Base-by-base conservation (phyloP, 257 asterid species). In the Nicotiana obtusifolia region DNA sequence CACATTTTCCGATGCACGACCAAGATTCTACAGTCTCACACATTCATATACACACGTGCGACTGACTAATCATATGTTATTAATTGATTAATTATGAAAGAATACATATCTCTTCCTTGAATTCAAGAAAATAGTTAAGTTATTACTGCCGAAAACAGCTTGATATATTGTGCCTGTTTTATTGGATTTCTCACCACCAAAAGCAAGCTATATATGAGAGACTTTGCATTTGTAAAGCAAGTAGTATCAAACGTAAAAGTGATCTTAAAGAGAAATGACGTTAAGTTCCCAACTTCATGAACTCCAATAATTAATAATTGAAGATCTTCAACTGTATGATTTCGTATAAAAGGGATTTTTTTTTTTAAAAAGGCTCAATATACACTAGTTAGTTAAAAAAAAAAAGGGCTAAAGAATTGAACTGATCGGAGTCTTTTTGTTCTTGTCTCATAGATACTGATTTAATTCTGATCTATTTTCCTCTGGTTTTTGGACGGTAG, bases 111-210 rank as follows among this genome's bases (percentile, higher is more conserved):
- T 56, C 6, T 44, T 83, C 83, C 61, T 24, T 84, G 86, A 88
- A 87, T 86, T 81, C 89, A 86, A 86, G 93, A 87, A 87, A 81
- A 83, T 86, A 83, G 76, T 84, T 84, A 30, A 30, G 83, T 86
- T 37, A 37, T 86, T 83, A 86, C 83, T 78, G 68, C 60, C 67
- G 19, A 81, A 87, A 61, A 83, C 31, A 83, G 84, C 64, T 75
- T 77, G 77, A 85, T 52, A 73, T 73, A 24, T n/a, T 85, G 85
- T 84, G 91, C 85, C 78, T 71, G 87, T 89, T 90, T 83, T 88
- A 85, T 92, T 80, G 95, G 93, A 92, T 92, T 94, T 90, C 85
- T 89, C 88, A 81, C 86, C 85, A 73, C 33, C 33, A 84, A 84
- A 83, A 44, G 59, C 78, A 44, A 71, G 83, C 87, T 71, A 20